Evolutionary conservation across 257 asterid species (phyloP).

Genomic region (Rauvolfia tetraphylla): DNA sequence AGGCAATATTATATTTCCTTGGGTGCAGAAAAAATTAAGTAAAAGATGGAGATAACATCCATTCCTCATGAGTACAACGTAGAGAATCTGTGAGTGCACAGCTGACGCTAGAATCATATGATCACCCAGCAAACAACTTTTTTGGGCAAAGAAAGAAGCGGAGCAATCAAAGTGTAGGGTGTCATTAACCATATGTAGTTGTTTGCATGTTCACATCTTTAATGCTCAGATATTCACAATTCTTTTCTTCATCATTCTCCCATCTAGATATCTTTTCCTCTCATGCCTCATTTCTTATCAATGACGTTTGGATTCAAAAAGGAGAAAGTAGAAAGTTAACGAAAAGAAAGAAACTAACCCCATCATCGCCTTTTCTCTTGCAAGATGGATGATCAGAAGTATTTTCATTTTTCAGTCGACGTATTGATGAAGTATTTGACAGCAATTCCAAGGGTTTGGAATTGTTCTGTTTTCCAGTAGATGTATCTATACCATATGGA

Average conservation of each 20-base stretch:
- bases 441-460: conserved; percentile 40
- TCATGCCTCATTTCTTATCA: background rate
- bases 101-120: conserved; percentile 2
- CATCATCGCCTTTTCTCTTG: conserved; percentile 83
- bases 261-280: background rate
- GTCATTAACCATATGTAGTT: no score
- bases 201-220: background rate
- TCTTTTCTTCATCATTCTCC: background rate
- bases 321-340: conserved; percentile 6
- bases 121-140: conserved; percentile 9
- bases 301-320: background rate
- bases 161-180: background rate
- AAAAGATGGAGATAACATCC: background rate
- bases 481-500: conserved; percentile 44
- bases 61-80: background rate
- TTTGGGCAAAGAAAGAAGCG: conserved; percentile 1
- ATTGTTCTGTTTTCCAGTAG: conserved; percentile 34
- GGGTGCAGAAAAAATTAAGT: background rate
- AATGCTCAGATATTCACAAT: background rate
- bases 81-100: background rate
- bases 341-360: conserved; percentile 48
- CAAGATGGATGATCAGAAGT: conserved; percentile 33
- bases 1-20: background rate
- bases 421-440: conserved; percentile 32
- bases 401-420: conserved; percentile 35